A percentile compares a stretch with the other conserved stretches of the same genome.
These are phyloP conservation scores for Talaromyces sp. DNA, from an alignment of 2,329 filamentous ascomycete species.

Conservation along the genomic window DNA sequence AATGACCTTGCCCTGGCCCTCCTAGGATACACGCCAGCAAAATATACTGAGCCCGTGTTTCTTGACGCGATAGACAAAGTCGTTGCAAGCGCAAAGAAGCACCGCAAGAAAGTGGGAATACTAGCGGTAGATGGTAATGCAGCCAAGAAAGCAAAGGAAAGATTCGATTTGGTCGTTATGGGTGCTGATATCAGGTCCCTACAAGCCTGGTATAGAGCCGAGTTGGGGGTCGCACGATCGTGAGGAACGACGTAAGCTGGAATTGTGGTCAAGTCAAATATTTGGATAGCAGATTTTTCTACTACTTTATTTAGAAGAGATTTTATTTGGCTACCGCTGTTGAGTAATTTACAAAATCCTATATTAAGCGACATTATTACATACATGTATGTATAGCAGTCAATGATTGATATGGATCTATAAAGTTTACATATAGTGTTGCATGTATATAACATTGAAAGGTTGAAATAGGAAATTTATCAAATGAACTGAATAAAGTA, in stretches of 20 bases:
- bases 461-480: no score
- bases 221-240: not conserved
- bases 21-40: slow-evolving; percentile 2
- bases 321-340: no score
- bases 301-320: no score
- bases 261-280: no score
- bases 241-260: not conserved
- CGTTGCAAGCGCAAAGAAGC: not conserved
- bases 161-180: slow-evolving; percentile 1
- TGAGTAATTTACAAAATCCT: no score
- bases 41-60: slow-evolving; percentile 3
- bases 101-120: not conserved
- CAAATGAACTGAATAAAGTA: no score
- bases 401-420: no score
- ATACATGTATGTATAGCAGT: no score
- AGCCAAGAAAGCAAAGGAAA: not conserved
- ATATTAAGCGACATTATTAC: no score
- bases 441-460: no score
- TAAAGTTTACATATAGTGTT: no score
- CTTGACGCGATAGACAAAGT: slow-evolving; percentile 5
- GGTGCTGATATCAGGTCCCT: slow-evolving; percentile 3
- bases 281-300: no score
- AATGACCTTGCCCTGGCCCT: slow-evolving; percentile 18
- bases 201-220: slow-evolving; percentile 1
- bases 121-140: slow-evolving; percentile 1